Base-by-base conservation (phyloP, 2,329 filamentous ascomycete species). In the Ophiostoma triangulosporum region DNA sequence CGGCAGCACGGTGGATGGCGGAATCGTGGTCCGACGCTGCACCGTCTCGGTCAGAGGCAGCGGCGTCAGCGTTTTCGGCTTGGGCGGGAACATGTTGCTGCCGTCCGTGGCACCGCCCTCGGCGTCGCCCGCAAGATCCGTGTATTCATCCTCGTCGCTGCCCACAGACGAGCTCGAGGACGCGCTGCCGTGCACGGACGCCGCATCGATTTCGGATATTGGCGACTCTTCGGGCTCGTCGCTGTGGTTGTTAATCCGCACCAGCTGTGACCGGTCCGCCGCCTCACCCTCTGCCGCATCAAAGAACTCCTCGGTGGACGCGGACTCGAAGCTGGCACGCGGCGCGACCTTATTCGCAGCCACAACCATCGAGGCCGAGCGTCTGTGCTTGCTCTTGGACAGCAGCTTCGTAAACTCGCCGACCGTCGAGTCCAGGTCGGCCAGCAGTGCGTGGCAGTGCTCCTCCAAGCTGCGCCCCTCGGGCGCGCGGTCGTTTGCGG, bases 281-380 rank as follows among this genome's bases (percentile, higher is more conserved):
- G 45, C 20, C 8, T 20, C 29, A 15, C 78, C 82, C 62, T 85
- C 82, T 1, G 93, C 82, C 0, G 93, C 93, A 65, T 98, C 93
- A 62, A 96, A 98, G 69, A 97, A 98, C 64, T 97, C 91, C 54
- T 95, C 87, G 2, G 86, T 84, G 22, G 77, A 77, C 29, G 83
- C 76, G 0, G 89, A 95, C 57, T 95, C 90, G 52, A 94, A 79
- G 63, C 89, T 95, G 62, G 77, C 73, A 35, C 76, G 70, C 8
- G 72, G 69, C 0, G 65, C 64, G 50, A 60, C 66, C 4, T 31
- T 49, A 33, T 31, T 48, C 32, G 50, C 49, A 9, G 38, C 52
- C 9, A 69, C 61, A 6, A 82, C 73, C n/a, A n/a, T n/a, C 12
- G 70, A 66, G 6, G 76, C 75, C 53, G 78, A 69, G 43, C 90